Base-by-base conservation (phyloP, 139 green algal species). In the Tetraselmis striata region DNA sequence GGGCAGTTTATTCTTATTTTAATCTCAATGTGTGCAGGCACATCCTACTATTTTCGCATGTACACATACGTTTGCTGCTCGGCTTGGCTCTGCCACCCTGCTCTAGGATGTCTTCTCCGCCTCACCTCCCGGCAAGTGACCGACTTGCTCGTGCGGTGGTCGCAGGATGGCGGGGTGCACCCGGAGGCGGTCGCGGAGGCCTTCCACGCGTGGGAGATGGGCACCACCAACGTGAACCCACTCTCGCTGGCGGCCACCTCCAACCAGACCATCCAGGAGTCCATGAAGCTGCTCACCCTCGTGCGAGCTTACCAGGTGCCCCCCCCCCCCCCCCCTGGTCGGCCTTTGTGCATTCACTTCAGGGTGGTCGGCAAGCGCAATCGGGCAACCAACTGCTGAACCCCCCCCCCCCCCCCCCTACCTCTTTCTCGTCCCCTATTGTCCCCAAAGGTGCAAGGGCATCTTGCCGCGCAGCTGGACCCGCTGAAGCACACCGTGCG, bases 211-310 rank as follows among this genome's bases (percentile, higher is more conserved):
- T 98, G 93, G 85, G 93, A 96, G 80, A 90, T 90, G 76, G 93
- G 93, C 26, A 67, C 45, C 28, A 77, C 79, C 27, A 78, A 67
- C 45, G 45, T 67, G 11, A 67, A 67, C 45, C 45, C 45, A 5
- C 45, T 67, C 45, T 67, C 45, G 11, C 45, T 67, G 26, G 58
- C 79, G 32, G n/a, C 27, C 27, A 59, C 58, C 1, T 96, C 93
- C n/a, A 93, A 91, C 77, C 94, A 98, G 87, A 95, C 90, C 24
- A 98, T 98, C 29, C 95, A 98, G 85, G 95, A 98, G 88, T 93
- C 84, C 76, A 96, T 98, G 93, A 90, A 93, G 1, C 86, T 99
- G 32, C 85, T 98, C 75, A 89, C 98, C 29, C 88, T 99, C 29
- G 92, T 99, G 22, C 91, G 96, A 5, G 93, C 95, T 0, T 98